A percentile compares a stretch with the other conserved stretches of the same genome.
phyloP scores from a whole-genome alignment of 768 basidiomycete species.

The Lanmaoa pseudosensibilis region DNA sequence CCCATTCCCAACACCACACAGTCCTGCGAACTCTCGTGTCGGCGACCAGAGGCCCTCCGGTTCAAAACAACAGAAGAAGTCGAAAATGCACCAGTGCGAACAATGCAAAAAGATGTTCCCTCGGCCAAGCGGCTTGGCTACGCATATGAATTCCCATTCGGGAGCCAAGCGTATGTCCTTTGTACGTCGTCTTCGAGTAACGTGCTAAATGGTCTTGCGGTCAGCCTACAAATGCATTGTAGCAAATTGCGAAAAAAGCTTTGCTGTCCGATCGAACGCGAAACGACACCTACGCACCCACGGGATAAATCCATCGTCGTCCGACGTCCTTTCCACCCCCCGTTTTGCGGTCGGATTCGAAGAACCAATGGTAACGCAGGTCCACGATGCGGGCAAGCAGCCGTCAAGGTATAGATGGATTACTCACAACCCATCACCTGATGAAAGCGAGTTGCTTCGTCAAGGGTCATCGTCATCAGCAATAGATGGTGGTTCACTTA shows the following conservation, averaged over 20 bases:
- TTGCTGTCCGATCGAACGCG: constrained; percentile 79
- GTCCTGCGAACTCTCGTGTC: background rate
- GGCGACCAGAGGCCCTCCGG: constrained; percentile 14
- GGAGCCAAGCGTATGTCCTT: constrained; percentile 47
- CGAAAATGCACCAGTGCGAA: constrained; percentile 51
- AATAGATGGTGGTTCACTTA: constrained; percentile 21
- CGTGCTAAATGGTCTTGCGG: constrained; percentile 6
- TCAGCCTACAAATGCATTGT: constrained; percentile 49
- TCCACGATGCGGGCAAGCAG: constrained; percentile 38
- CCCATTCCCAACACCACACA: constrained; percentile 13
- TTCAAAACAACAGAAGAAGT: constrained; percentile 33
- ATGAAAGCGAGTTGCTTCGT: constrained; percentile 28
- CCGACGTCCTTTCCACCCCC: constrained; percentile 22
- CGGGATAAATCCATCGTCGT: constrained; percentile 42
- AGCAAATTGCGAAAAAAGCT: constrained; percentile 60
- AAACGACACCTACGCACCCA: constrained; percentile 79
- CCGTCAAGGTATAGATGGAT: constrained; percentile 43
- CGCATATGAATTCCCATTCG: constrained; percentile 55
- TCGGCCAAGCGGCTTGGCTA: constrained; percentile 50
- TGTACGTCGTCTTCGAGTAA: background rate
- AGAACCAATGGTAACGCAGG: constrained; percentile 45
- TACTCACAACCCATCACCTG: constrained; percentile 36
- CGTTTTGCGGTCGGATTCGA: constrained; percentile 45
- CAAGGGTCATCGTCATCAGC: constrained; percentile 10
- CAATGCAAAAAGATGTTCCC: constrained; percentile 48